A percentile compares a stretch with the other conserved stretches of the same genome.
Evolutionary conservation across 805 yeast genomes (phyloP).

Genomic region (Hemisphaericaspora nanyangensis): DNA sequence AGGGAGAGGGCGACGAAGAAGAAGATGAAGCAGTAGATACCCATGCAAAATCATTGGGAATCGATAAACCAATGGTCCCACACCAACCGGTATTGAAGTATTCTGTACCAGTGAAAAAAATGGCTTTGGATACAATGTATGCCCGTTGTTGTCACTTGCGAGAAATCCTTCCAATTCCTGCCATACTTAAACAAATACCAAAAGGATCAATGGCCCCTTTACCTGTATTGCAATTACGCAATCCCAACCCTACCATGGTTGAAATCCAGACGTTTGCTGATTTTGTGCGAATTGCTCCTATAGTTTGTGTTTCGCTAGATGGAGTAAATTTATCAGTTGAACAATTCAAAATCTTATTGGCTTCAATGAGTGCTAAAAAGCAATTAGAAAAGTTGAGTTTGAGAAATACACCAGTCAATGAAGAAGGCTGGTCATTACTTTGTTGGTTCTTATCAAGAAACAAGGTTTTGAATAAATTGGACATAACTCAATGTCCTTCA

Average conservation of each 20-base stretch:
- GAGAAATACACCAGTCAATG: slow-evolving; percentile 71
- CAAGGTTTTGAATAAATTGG: slow-evolving; percentile 53
- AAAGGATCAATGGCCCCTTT: slow-evolving; percentile 75
- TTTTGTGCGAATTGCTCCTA: slow-evolving; percentile 81
- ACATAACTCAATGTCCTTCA: slow-evolving; percentile 66
- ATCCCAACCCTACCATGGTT: slow-evolving; percentile 86
- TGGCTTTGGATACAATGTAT: slow-evolving; percentile 69
- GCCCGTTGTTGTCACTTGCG: slow-evolving; percentile 91
- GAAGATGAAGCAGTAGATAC: slow-evolving; percentile 19
- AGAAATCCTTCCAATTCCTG: slow-evolving; percentile 88
- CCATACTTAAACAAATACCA: slow-evolving; percentile 69
- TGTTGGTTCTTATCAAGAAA: slow-evolving; percentile 73
- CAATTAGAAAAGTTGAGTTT: slow-evolving; percentile 70
- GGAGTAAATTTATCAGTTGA: slow-evolving; percentile 71
- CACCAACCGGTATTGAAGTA: slow-evolving; percentile 16
- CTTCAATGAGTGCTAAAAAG: slow-evolving; percentile 64
- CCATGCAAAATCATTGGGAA: slow-evolving; percentile 22
- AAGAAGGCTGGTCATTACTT: slow-evolving; percentile 71
- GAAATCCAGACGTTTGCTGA: slow-evolving; percentile 88
- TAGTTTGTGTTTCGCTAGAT: slow-evolving; percentile 71
- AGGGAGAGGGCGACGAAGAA: slow-evolving; percentile 17
- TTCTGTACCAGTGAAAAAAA: slow-evolving; percentile 34
- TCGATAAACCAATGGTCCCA: slow-evolving; percentile 32
- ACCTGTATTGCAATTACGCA: slow-evolving; percentile 65
- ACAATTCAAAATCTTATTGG: slow-evolving; percentile 71